Evolutionary conservation across 2,329 filamentous ascomycete genomes (phyloP).

Genomic region (Aurifilum marmelostoma): DNA sequence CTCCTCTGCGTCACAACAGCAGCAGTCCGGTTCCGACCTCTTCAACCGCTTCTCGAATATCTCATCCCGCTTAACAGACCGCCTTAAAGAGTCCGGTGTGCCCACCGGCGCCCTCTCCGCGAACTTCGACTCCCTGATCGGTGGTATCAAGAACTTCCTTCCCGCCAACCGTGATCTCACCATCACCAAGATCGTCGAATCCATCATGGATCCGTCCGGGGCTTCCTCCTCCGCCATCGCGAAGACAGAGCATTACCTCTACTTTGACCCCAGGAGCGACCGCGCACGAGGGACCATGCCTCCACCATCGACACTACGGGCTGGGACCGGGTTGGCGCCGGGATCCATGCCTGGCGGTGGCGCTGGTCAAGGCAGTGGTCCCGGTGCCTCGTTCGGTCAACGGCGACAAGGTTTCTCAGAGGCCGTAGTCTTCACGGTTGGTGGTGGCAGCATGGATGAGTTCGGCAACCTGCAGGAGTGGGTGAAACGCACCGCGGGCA

Average conservation of each 20-base stretch:
- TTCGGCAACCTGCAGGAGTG: slow-evolving; percentile 98
- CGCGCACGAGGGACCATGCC: slow-evolving; percentile 93
- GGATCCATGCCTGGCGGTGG: slow-evolving; percentile 45
- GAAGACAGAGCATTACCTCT: slow-evolving; percentile 95
- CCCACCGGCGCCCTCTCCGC: slow-evolving; percentile 67
- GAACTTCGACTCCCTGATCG: slow-evolving; percentile 93
- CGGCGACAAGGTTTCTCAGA: slow-evolving; percentile 86
- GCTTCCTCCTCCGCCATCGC: slow-evolving; percentile 90
- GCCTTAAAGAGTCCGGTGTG: slow-evolving; percentile 86
- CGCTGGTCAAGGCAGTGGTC: slow-evolving; percentile 60
- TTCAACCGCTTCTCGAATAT: slow-evolving; percentile 94
- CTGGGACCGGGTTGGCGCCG: slow-evolving; percentile 34
- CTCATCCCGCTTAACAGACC: slow-evolving; percentile 88
- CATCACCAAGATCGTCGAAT: slow-evolving; percentile 96
- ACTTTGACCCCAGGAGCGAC: slow-evolving; percentile 92
- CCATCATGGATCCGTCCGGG: slow-evolving; percentile 92
- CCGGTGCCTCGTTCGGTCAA: slow-evolving; percentile 86
- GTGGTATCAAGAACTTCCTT: slow-evolving; percentile 97
- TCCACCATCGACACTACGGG: slow-evolving; percentile 67
- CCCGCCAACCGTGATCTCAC: slow-evolving; percentile 94
- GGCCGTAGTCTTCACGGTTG: slow-evolving; percentile 91
- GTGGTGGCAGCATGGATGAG: slow-evolving; percentile 97
- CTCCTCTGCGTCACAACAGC: slow-evolving; percentile 67
- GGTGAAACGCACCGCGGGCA: slow-evolving; percentile 75
- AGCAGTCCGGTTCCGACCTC: slow-evolving; percentile 68